Conservation (phyloP, 164 flowering plant species). For the Dillenia suffruticosa region DNA sequence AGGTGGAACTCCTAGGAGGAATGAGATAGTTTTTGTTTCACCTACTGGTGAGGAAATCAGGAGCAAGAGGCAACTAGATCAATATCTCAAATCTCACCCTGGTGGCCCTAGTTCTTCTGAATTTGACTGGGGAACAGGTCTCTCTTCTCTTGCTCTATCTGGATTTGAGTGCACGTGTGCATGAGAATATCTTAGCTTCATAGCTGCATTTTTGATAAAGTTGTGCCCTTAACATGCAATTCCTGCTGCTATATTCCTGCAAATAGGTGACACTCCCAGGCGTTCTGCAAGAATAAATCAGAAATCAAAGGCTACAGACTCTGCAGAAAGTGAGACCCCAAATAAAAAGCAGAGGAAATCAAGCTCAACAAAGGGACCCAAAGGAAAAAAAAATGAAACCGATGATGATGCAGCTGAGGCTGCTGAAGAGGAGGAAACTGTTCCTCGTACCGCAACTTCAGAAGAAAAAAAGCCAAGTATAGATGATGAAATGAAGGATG, state of each 20-base stretch:
- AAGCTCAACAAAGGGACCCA: conserved; percentile 19
- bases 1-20: conserved; percentile 30
- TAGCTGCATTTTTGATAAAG: no score
- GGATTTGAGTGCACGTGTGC: background rate
- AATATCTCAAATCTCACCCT: conserved; percentile 42
- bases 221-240: background rate
- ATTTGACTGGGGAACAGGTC: conserved; percentile 53
- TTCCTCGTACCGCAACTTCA: conserved; percentile 1
- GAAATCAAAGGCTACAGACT: conserved; percentile 36
- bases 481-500: conserved; percentile 28
- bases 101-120: conserved; percentile 39
- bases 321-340: conserved; percentile 33
- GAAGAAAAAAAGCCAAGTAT: conserved; percentile 18
- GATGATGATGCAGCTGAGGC: conserved; percentile 17
- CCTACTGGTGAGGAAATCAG: conserved; percentile 55
- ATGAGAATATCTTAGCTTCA: no score
- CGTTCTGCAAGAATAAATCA: conserved; percentile 49
- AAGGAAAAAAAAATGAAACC: conserved; percentile 18
- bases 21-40: conserved; percentile 34
- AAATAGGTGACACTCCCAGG: conserved; percentile 53
- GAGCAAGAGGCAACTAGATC: conserved; percentile 34
- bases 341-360: conserved; percentile 36
- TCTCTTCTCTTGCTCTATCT: conserved; percentile 14
- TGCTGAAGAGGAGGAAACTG: conserved; percentile 12
- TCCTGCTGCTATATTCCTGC: background rate